Evolutionary conservation across 257 asterid species (phyloP).

Genomic region (Salvia splendens): DNA sequence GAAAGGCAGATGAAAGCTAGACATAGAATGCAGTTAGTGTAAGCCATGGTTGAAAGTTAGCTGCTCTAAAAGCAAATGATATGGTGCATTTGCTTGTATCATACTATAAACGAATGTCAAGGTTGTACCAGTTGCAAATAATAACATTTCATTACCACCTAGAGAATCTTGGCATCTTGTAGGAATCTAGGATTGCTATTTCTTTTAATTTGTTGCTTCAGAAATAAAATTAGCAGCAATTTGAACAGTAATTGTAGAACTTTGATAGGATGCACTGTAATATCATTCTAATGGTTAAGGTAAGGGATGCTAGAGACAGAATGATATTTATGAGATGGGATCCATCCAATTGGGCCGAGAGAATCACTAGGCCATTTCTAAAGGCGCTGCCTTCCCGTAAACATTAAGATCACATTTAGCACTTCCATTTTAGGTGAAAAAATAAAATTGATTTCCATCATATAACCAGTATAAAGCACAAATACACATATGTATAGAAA

Average conservation of each 20-base stretch:
- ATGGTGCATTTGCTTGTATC: slow-evolving; percentile 31
- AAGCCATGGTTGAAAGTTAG: slow-evolving; percentile 29
- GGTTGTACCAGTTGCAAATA: slow-evolving; percentile 30
- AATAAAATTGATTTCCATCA: background rate
- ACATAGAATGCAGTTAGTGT: slow-evolving; percentile 27
- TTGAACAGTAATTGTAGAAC: slow-evolving; percentile 7
- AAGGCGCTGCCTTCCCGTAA: background rate
- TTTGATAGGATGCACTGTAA: slow-evolving; percentile 7
- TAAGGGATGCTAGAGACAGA: slow-evolving; percentile 2
- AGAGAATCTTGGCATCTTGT: slow-evolving; percentile 14
- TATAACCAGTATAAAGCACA: background rate
- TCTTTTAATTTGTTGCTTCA: slow-evolving; percentile 23
- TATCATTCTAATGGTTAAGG: slow-evolving; percentile 9
- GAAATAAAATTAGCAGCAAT: slow-evolving; percentile 21
- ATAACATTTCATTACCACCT: slow-evolving; percentile 27
- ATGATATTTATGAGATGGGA: background rate
- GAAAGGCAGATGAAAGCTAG: slow-evolving; percentile 47
- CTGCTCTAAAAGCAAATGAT: slow-evolving; percentile 28
- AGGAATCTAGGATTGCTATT: slow-evolving; percentile 26
- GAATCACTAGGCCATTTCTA: background rate
- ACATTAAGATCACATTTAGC: background rate
- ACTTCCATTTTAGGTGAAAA: background rate
- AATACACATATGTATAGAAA: background rate
- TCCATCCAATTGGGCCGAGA: background rate
- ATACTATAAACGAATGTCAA: slow-evolving; percentile 27